These are phyloP conservation scores for Cordyceps fumosorosea DNA, from an alignment of 2,329 filamentous ascomycete species.

Conservation along the genomic window DNA sequence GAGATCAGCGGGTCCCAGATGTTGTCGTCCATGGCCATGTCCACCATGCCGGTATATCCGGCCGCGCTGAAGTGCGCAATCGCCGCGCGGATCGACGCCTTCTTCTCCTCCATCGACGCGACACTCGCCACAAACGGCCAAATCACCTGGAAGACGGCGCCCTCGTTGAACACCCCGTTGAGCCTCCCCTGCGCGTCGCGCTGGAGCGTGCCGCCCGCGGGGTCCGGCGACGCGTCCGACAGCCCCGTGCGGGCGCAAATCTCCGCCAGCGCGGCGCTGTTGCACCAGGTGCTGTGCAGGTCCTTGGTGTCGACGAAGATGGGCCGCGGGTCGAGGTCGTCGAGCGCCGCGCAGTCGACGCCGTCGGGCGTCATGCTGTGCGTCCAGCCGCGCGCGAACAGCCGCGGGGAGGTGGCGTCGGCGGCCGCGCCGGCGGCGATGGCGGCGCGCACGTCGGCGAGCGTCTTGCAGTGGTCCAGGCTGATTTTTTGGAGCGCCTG, in stretches of 20 bases:
- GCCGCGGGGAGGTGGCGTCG: slow-evolving; percentile 40
- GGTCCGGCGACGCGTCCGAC: slow-evolving; percentile 35
- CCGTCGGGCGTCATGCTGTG: slow-evolving; percentile 40
- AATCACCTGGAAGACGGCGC: slow-evolving; percentile 44
- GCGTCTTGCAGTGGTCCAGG: slow-evolving; percentile 39
- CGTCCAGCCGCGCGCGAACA: slow-evolving; percentile 51
- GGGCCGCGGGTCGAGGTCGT: slow-evolving; percentile 46
- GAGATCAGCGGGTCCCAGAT: slow-evolving; percentile 45
- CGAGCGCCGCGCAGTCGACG: slow-evolving; percentile 38
- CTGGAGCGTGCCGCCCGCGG: slow-evolving; percentile 45
- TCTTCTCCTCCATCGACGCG: slow-evolving; percentile 40
- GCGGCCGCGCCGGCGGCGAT: slow-evolving; percentile 39
- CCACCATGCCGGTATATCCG: slow-evolving; percentile 49
- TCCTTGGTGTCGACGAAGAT: slow-evolving; percentile 53
- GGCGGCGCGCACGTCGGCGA: slow-evolving; percentile 42
- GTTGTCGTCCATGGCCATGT: slow-evolving; percentile 57
- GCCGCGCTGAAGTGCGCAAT: slow-evolving; percentile 43
- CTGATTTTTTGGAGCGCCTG: slow-evolving; percentile 46
- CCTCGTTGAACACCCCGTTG: slow-evolving; percentile 46
- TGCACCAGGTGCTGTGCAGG: slow-evolving; percentile 52
- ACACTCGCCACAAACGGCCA: slow-evolving; percentile 49
- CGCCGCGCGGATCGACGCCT: slow-evolving; percentile 40
- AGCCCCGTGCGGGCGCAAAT: slow-evolving; percentile 32
- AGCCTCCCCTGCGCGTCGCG: slow-evolving; percentile 41
- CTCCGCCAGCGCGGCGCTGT: slow-evolving; percentile 42